These are phyloP conservation scores for Chaetomidium leptoderma DNA, from an alignment of 495 filamentous ascomycete genomes.

Conservation along the genomic window DNA sequence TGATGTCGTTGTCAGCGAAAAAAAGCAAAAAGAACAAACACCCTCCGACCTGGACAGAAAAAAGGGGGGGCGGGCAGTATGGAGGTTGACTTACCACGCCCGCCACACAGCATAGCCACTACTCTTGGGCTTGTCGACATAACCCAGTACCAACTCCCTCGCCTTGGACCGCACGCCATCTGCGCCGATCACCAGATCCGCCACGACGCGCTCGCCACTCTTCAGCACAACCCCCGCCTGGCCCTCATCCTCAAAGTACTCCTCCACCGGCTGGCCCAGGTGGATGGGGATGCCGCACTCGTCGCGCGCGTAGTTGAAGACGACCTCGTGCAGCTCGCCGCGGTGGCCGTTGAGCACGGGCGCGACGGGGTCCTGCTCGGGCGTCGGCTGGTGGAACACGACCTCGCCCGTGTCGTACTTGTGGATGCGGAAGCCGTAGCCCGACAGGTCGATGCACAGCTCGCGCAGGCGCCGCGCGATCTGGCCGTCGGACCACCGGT, in stretches of 20 bases:
- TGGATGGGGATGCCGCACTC: conserved; percentile 54
- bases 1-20: too few relatives aligned
- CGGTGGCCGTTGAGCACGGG: conserved; percentile 59
- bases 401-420: conserved; percentile 60
- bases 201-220: conserved; percentile 46
- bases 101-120: conserved; percentile 58
- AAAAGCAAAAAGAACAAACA: too few relatives aligned
- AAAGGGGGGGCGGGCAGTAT: too few relatives aligned
- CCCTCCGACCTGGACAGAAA: too few relatives aligned
- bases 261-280: conserved; percentile 46
- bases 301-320: conserved; percentile 55
- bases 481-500: conserved; percentile 47
- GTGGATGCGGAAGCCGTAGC: conserved; percentile 57
- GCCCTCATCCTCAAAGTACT: conserved; percentile 55
- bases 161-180: conserved; percentile 60
- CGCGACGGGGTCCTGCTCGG: conserved; percentile 42
- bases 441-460: conserved; percentile 48
- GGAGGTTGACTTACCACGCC: conserved; percentile 41
- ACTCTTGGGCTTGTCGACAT: conserved; percentile 55
- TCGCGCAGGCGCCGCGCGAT: conserved; percentile 46
- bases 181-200: conserved; percentile 55
- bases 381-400: conserved; percentile 51
- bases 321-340: conserved; percentile 55
- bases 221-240: conserved; percentile 53
- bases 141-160: conserved; percentile 54